These are phyloP conservation scores for Afroboletus lepidellus DNA, from an alignment of 1,284 basidiomycete genomes.

Conservation along the genomic window DNA sequence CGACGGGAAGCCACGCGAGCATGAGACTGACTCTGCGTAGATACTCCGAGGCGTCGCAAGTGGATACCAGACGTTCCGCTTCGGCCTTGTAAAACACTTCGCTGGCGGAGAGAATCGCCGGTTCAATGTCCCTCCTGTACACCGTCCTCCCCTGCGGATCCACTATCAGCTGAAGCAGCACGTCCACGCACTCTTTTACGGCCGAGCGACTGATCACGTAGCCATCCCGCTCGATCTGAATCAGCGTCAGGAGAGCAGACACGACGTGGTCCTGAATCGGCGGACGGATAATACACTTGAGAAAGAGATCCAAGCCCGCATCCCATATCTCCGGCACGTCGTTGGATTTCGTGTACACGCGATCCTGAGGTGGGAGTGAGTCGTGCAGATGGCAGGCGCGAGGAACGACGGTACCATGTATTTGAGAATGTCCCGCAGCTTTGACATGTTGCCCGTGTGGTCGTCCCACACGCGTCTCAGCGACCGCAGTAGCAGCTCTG, in stretches of 20 bases:
- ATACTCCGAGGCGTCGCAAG: conserved; percentile 82
- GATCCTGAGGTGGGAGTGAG: conserved; percentile 63
- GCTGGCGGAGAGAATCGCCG: conserved; percentile 77
- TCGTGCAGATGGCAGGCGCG: conserved; percentile 2
- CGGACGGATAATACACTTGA: conserved; percentile 78
- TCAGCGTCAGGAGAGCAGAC: conserved; percentile 80
- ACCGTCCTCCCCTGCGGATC: conserved; percentile 57
- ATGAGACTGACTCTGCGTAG: conserved; percentile 63
- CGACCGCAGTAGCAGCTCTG: conserved; percentile 83
- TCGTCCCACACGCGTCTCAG: conserved; percentile 92
- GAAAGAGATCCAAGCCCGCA: conserved; percentile 82
- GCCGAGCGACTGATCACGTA: conserved; percentile 90
- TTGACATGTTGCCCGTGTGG: conserved; percentile 87
- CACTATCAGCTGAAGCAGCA: conserved; percentile 71
- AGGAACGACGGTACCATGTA: conserved; percentile 78
- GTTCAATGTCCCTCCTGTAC: conserved; percentile 87
- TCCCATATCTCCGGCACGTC: conserved; percentile 81
- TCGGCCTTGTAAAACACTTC: conserved; percentile 80
- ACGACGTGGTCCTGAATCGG: conserved; percentile 86
- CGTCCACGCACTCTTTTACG: conserved; percentile 87
- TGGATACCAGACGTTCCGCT: conserved; percentile 68
- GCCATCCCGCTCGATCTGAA: conserved; percentile 91
- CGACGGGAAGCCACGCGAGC: not conserved
- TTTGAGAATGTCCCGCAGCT: conserved; percentile 87
- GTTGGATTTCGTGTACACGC: conserved; percentile 74